These are phyloP conservation scores for Lachancea fermentati DNA, from an alignment of 805 yeast species.

Conservation along the genomic window DNA sequence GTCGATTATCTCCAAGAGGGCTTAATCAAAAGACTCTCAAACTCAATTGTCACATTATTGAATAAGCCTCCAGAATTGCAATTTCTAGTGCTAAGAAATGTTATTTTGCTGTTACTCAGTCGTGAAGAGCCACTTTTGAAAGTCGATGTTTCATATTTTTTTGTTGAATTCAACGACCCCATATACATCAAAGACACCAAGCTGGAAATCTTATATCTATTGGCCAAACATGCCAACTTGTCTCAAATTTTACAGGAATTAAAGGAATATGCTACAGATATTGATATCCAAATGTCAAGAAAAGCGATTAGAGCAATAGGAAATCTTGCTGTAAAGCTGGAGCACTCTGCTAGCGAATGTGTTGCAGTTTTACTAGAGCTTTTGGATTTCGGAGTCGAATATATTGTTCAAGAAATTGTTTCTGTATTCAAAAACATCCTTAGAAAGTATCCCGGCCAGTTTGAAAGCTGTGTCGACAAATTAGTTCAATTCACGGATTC, in stretches of 20 bases:
- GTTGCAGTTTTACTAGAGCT: conserved; percentile 56
- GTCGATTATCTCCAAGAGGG: conserved; percentile 49
- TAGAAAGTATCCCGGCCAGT: conserved; percentile 64
- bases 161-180: conserved; percentile 80
- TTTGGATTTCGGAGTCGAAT: conserved; percentile 58
- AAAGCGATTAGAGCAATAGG: conserved; percentile 89
- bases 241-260: conserved; percentile 63
- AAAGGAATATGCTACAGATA: conserved; percentile 81
- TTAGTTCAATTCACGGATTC: conserved; percentile 42
- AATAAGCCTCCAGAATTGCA: conserved; percentile 79
- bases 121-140: conserved; percentile 48
- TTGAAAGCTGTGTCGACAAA: conserved; percentile 38
- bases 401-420: conserved; percentile 74
- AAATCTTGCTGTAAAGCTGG: conserved; percentile 72
- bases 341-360: conserved; percentile 52
- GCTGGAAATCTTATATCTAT: conserved; percentile 73
- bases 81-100: conserved; percentile 75
- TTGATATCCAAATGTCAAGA: conserved; percentile 79
- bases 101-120: conserved; percentile 65
- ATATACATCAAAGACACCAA: conserved; percentile 86
- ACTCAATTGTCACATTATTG: conserved; percentile 61
- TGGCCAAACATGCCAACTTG: conserved; percentile 63
- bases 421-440: conserved; percentile 72
- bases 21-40: conserved; percentile 60
- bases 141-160: conserved; percentile 73